Base-by-base conservation (phyloP, 495 filamentous ascomycete genomes). In the Penicillium parvum region DNA sequence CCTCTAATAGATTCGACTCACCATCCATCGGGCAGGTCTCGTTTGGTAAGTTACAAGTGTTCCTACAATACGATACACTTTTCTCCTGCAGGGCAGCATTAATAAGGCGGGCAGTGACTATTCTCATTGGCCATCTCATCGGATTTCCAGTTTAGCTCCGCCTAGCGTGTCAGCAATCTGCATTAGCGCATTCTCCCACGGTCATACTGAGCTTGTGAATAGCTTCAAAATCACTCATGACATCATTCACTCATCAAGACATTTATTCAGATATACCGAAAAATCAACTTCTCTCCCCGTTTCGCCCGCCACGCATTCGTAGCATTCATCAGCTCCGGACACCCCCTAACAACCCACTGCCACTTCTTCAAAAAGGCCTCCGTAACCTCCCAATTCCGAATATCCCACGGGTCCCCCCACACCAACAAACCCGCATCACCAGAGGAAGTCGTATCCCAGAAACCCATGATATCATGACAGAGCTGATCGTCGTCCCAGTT, bases 281-380 rank as follows among this genome's bases (percentile, higher is more conserved):
- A 62, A 27, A 77, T 63, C 35, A 62, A 51, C 36, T 70, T 71
- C 40, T 79, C 74, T 5, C 74, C 74, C 20, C 74, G 58, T 20
- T 49, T 39, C 32, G 60, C 59, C 11, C 76, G 64, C 71, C 71
- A 77, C 18, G 58, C 54, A 55, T 79, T 79, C 6, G 75, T 78
- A 2, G 66, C 54, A 32, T 63, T 57, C 43, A 77, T 53, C 40
- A 77, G 40, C 32, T 68, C 63, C 5, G 60, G 55, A 60, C 74
- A 78, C 14, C 73, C 75, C n/a, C 65, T 53, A 7, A 79, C 48
- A 14, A 77, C 48, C 60, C 71, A 78, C 2, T 66, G 58, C 71
- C 73, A 78, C 19, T 74, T 75, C 40, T 60, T 63, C 18, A 71
- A 34, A 49, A 79, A 79, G 0, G 55, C 48, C 48, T 75, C 71